These are phyloP conservation scores for Cubamyces lactineus DNA, from an alignment of 768 basidiomycete genomes.

Conservation along the genomic window DNA sequence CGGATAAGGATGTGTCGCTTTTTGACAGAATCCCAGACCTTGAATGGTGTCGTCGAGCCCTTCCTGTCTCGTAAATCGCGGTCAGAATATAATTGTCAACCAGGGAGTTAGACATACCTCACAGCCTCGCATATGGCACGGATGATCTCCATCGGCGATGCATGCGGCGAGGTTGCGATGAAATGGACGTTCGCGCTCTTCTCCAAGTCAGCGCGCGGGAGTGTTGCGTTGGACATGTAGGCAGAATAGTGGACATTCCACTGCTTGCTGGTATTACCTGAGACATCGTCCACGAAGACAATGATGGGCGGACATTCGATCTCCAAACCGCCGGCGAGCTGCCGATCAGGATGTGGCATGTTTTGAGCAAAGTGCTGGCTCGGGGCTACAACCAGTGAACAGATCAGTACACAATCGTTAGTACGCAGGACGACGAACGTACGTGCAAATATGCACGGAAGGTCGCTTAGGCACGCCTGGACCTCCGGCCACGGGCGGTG, in stretches of 20 bases:
- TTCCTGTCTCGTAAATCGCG: too few species aligned
- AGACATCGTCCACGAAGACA: slow-evolving; percentile 42
- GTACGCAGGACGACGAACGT: too few species aligned
- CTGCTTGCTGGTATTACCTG: slow-evolving; percentile 40
- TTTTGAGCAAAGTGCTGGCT: slow-evolving; percentile 10
- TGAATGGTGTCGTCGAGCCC: slow-evolving; percentile 22
- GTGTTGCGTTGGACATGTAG: slow-evolving; percentile 38
- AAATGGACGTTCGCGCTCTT: slow-evolving; percentile 37
- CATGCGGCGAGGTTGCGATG: slow-evolving; percentile 39
- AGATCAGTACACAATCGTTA: too few species aligned
- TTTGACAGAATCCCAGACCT: slow-evolving; percentile 31
- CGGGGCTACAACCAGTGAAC: too few species aligned
- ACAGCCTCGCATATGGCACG: slow-evolving; percentile 35
- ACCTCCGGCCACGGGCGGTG: too few species aligned
- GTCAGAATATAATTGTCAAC: too few species aligned
- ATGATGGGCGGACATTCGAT: slow-evolving; percentile 32
- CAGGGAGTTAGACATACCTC: slow-evolving; percentile 24
- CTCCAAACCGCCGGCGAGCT: slow-evolving; percentile 27
- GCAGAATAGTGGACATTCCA: slow-evolving; percentile 42
- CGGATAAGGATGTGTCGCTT: slow-evolving; percentile 32
- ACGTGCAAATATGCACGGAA: too few species aligned
- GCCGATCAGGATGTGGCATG: slow-evolving; percentile 31
- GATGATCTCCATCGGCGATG: slow-evolving; percentile 39
- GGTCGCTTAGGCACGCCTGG: too few species aligned
- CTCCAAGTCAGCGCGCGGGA: slow-evolving; percentile 37